Conservation (phyloP, 345 rosid genomes). For the Aquilaria yunnanensis region DNA sequence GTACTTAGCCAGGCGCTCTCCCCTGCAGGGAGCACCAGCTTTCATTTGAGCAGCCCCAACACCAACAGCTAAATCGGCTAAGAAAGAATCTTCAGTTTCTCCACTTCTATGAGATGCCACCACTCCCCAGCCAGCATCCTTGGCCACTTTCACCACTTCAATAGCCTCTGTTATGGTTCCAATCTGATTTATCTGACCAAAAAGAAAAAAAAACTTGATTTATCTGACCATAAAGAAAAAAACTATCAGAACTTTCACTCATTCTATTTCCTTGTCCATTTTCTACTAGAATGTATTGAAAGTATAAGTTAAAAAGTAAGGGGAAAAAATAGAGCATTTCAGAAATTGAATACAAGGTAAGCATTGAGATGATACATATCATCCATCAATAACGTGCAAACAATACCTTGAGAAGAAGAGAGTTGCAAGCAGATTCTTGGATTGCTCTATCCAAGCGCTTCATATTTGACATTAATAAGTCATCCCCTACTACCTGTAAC, state of each 20-base stretch:
- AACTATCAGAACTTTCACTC: too few species aligned
- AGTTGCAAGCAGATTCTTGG: conserved; percentile 73
- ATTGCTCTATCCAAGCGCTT: conserved; percentile 81
- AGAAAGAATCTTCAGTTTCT: conserved; percentile 89
- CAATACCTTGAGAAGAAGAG: conserved; percentile 89
- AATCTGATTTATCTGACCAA: conserved; percentile 76
- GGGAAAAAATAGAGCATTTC: background rate
- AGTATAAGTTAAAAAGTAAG: background rate
- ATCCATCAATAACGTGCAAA: conserved; percentile 7
- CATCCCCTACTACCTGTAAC: conserved; percentile 91
- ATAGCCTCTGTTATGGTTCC: conserved; percentile 96
- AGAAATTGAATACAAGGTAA: conserved; percentile 1
- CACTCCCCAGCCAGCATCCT: conserved; percentile 91
- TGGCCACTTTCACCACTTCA: conserved; percentile 90
- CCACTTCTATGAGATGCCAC: conserved; percentile 88
- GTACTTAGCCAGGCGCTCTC: conserved; percentile 89
- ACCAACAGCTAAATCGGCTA: conserved; percentile 89
- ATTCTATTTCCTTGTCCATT: too few species aligned
- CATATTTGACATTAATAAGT: conserved; percentile 77
- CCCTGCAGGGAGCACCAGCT: conserved; percentile 98
- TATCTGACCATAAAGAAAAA: background rate
- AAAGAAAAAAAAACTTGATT: background rate
- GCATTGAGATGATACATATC: background rate
- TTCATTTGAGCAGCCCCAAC: conserved; percentile 77
- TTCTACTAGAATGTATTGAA: too few species aligned